phyloP scores from a whole-genome alignment of 129 eudicot species.

The Centaurea solstitialis region DNA sequence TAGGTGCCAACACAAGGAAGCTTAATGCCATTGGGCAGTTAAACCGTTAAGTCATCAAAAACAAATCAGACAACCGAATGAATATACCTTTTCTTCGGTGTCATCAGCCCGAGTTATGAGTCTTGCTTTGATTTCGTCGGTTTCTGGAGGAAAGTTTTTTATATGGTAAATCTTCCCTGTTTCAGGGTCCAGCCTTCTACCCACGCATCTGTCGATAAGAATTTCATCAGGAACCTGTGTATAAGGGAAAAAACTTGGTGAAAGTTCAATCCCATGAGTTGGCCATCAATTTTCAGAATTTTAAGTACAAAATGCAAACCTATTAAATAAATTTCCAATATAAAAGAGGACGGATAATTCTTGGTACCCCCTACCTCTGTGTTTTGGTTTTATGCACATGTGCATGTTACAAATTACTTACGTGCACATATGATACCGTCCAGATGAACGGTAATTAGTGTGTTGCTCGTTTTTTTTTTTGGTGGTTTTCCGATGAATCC shows the following conservation, averaged over 20 bases:
- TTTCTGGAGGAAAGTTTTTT: slow-evolving; percentile 78
- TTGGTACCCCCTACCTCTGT: neutral
- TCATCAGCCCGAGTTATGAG: slow-evolving; percentile 94
- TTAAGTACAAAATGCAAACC: neutral
- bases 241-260: slow-evolving; percentile 23
- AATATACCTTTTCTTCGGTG: slow-evolving; percentile 85
- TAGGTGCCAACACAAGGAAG: slow-evolving; percentile 1
- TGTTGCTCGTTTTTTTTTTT: neutral
- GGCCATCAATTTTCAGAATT: neutral
- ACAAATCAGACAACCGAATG: neutral
- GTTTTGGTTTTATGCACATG: neutral
- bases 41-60: neutral
- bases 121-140: slow-evolving; percentile 76
- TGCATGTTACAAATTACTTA: neutral
- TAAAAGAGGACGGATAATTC: neutral
- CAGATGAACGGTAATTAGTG: neutral
- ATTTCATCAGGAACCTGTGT: slow-evolving; percentile 94
- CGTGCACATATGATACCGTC: neutral
- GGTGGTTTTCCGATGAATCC: neutral
- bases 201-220: slow-evolving; percentile 95
- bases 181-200: slow-evolving; percentile 94
- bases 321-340: neutral
- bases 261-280: slow-evolving; percentile 12
- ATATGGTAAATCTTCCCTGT: slow-evolving; percentile 94
- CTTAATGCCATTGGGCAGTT: neutral